Evolutionary conservation across 2,329 filamentous ascomycete species (phyloP), one percentile per base, ranked within the genome.

Genomic region (Hansfordia pulvinata): DNA sequence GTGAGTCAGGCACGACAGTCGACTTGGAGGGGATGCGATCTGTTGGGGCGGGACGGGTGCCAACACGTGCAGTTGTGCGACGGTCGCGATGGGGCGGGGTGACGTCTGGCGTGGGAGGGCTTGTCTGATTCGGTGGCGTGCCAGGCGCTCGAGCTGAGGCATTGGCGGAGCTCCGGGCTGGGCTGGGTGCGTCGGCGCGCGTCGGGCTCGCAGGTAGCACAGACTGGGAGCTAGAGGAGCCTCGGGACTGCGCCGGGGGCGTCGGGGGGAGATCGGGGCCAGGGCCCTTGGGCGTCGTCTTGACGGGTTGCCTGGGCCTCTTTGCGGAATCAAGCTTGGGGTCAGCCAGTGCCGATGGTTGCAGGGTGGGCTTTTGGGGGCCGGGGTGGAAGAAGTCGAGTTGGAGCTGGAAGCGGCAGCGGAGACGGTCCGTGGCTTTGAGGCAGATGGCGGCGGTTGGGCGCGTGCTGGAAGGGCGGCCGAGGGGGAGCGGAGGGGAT

Each of bases 51-150:
- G 64, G 62, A 17, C 66, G 64, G 23, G 58, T 43, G 28, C n/a
- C n/a, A n/a, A n/a, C n/a, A n/a, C n/a, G n/a, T n/a, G 53, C 43
- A 41, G 54, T 58, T 10, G 60, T 51, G 30, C 58, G 59, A 19
- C 48, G 49, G 25, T 46, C 42, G 22, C 52, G 49, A 32, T 71
- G 65, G 19, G 79, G 79, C 27, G 78, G 80, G 10, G 79, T 85
- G 23, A 78, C 67, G 50, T 84, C 79, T 18, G 79, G 80, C 3
- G 79, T 85, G 17, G 76, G 78, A 10, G 76, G 76, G 39, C 72
- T 80, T 41, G 65, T 64, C 36, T 76, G 69, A 36, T 71, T 69
- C 16, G 71, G 64, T 26, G 76, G 74, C 5, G 76, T 81, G 29
- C 58, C 56, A n/a, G 64, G 64, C 8, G 58, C 40, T 29, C 49